phyloP scores from a whole-genome alignment of 352 stramenopile species.

The Phytophthora gonapodyides region DNA sequence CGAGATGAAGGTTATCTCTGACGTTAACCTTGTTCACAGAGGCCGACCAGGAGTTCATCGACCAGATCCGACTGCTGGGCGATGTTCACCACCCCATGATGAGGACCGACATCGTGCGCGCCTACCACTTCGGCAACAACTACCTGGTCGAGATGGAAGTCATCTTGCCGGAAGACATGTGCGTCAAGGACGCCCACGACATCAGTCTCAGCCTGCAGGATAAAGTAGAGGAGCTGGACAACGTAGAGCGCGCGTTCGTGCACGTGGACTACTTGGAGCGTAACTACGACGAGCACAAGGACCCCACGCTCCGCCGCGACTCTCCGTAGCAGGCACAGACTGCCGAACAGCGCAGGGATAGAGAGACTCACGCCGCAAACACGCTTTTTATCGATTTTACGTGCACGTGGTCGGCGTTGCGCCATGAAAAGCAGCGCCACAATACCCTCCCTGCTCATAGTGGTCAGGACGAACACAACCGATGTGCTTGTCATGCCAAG shows the following conservation, averaged over 20 bases:
- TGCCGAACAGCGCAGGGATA: not conserved
- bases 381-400: slow-evolving; percentile 1
- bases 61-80: slow-evolving; percentile 90
- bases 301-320: slow-evolving; percentile 71
- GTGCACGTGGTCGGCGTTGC: no score
- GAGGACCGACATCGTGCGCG: slow-evolving; percentile 92
- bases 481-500: no score
- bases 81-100: slow-evolving; percentile 89
- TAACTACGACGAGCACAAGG: slow-evolving; percentile 91
- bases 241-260: slow-evolving; percentile 97
- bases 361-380: not conserved
- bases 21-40: slow-evolving; percentile 40
- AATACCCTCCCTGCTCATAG: no score
- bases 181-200: slow-evolving; percentile 94
- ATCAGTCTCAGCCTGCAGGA: slow-evolving; percentile 96
- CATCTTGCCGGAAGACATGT: slow-evolving; percentile 89
- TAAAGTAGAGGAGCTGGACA: slow-evolving; percentile 95
- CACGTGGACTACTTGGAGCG: slow-evolving; percentile 96
- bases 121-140: slow-evolving; percentile 98
- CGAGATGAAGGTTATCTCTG: not conserved
- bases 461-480: no score
- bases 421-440: no score
- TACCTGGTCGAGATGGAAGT: slow-evolving; percentile 93
- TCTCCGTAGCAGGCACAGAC: slow-evolving; percentile 20
- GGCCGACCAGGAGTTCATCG: slow-evolving; percentile 93